Evolutionary conservation across 805 yeast species (phyloP), one percentile per base, ranked within the genome.

Genomic region (Ogataea polymorpha): DNA sequence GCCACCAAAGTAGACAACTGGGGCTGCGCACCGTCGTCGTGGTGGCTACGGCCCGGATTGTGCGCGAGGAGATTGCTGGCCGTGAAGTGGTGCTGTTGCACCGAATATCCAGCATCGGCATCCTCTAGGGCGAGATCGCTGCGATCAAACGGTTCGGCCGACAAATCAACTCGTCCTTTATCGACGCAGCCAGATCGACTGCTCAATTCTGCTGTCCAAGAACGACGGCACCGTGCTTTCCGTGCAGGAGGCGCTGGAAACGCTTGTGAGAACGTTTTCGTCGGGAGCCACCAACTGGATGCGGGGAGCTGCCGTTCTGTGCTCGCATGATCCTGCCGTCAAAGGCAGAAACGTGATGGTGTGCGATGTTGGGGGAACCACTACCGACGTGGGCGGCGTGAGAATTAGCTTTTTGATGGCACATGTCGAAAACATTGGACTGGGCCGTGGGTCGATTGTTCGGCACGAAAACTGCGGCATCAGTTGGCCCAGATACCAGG

Each of bases 321-420:
- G 42, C 18, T 39, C 42, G 11, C 12, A 12, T 2, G 42, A 39
- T 28, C 37, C 42, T 5, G 42, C 32, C 26, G 37, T 39, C 10
- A 14, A 15, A 16, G 37, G 34, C 6, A 32, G 27, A 15, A 39
- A 32, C 18, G 42, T 39, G 16, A 32, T 39, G 24, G 42, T 39
- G 21, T 39, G 42, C 21, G 42, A 39, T 32, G 34, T 39, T 13
- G 42, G 42, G 5, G 42, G 42, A 32, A 39, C 42, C 23, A 39
- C 42, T 18, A 39, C 42, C 8, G 42, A 39, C 20, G 42, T 39
- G 12, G 42, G 42, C 21, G 42, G 42, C 11, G 42, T 39, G n/a
- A 39, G 23, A 23, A 32, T 39, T 30, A 39, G 32, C 33, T 39
- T 32, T 31, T 39, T 37, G 20, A 39, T 39, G 42, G 37, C 42